Percentiles rank a stretch among this genome's conserved stretches.
These are phyloP conservation scores for Penicillium soppii DNA, from an alignment of 495 filamentous ascomycete species.

Conservation along the genomic window DNA sequence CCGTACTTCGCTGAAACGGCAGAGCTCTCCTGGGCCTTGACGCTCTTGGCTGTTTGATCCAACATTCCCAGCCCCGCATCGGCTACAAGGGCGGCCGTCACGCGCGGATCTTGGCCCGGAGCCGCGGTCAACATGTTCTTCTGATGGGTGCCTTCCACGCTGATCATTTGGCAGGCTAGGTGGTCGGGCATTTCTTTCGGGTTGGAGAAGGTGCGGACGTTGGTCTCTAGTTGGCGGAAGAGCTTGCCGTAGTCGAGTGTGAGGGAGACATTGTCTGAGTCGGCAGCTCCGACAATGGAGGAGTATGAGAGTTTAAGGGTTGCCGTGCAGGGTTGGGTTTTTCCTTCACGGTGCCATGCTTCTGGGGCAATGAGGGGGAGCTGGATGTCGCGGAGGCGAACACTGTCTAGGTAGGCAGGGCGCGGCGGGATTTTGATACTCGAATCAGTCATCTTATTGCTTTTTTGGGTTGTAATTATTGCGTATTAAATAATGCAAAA, in stretches of 20 bases:
- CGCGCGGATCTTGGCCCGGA: constrained; percentile 35
- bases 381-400: constrained; percentile 42
- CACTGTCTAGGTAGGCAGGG: constrained; percentile 40
- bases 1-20: constrained; percentile 36
- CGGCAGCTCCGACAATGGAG: constrained; percentile 41
- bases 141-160: constrained; percentile 31
- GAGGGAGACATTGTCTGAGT: constrained; percentile 45
- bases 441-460: constrained; percentile 28
- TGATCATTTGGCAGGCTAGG: constrained; percentile 28
- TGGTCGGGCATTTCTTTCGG: constrained; percentile 15
- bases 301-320: constrained; percentile 46
- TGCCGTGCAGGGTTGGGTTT: constrained; percentile 46
- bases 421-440: constrained; percentile 34
- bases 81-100: constrained; percentile 40
- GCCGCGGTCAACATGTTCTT: constrained; percentile 32
- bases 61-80: constrained; percentile 38
- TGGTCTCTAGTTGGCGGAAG: constrained; percentile 43
- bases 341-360: constrained; percentile 45
- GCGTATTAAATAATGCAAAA: not conserved
- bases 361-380: constrained; percentile 47
- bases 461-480: not conserved
- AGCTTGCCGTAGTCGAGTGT: constrained; percentile 50
- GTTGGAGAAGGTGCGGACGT: constrained; percentile 33
- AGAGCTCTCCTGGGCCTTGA: constrained; percentile 16
- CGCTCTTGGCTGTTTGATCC: constrained; percentile 39